These are phyloP conservation scores for Penicillium psychrosexuale DNA, from an alignment of 2,329 filamentous ascomycete species.

Conservation along the genomic window DNA sequence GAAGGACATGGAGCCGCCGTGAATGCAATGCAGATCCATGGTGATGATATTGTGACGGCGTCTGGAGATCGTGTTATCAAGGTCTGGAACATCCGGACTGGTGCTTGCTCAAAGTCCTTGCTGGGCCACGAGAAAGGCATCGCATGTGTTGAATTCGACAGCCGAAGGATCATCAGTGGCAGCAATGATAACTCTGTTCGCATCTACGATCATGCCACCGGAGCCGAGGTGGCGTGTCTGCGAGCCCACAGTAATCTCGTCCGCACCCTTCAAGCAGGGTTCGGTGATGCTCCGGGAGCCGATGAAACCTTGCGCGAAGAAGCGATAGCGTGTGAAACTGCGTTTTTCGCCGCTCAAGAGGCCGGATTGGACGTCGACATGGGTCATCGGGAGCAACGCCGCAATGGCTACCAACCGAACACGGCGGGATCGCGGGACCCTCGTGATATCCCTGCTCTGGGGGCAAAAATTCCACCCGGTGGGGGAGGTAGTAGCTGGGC, in stretches of 20 bases:
- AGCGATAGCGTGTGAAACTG: conserved; percentile 68
- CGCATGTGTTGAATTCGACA: conserved; percentile 95
- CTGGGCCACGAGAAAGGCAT: conserved; percentile 92
- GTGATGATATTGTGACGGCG: conserved; percentile 84
- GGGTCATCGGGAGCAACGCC: conserved; percentile 48
- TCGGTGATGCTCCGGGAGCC: conserved; percentile 81
- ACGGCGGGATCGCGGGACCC: conserved; percentile 69
- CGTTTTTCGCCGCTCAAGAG: conserved; percentile 62
- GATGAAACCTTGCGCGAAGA: conserved; percentile 69
- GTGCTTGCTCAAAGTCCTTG: conserved; percentile 71
- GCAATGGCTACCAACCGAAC: conserved; percentile 54
- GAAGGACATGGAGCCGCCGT: conserved; percentile 87
- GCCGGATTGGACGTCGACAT: conserved; percentile 43
- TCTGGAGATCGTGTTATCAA: conserved; percentile 93
- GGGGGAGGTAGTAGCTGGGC: conserved; percentile 86
- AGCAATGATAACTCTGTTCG: conserved; percentile 95
- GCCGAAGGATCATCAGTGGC: conserved; percentile 86
- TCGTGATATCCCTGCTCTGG: conserved; percentile 69
- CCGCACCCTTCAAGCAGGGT: conserved; percentile 90
- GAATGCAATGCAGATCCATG: conserved; percentile 89
- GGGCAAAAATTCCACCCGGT: conserved; percentile 83
- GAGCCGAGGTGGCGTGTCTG: conserved; percentile 84
- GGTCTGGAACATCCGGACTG: conserved; percentile 85
- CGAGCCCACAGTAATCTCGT: conserved; percentile 80
- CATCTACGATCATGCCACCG: conserved; percentile 83